Evolutionary conservation across 2,329 filamentous ascomycete species (phyloP), one percentile per base, ranked within the genome.

Genomic region (Lasiodiplodia gonubiensis): DNA sequence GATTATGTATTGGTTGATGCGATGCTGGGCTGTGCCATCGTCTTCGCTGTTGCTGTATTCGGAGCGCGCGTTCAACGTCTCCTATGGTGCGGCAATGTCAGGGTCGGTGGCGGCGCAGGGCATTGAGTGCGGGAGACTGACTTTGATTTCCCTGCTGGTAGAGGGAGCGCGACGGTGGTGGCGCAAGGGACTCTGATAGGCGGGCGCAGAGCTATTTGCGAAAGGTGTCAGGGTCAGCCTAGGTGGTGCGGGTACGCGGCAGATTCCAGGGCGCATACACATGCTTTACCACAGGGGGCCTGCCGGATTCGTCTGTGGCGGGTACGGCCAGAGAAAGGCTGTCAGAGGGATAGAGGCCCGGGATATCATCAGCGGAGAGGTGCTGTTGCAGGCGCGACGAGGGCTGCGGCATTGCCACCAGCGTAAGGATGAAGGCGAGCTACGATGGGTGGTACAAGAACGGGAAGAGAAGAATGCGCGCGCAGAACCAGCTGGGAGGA

Each of bases 1-100:
- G 75, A 99, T 95, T 68, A 91, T 85, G 78, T 98, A 99, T 80
- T 98, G 94, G 78, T 98, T 98, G 81, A 98, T 94, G 68, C 89
- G 88, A 76, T 96, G 92, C 75, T 96, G 89, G 2, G 91, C 89
- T 61, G 85, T 86, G 30, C 93, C 93, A 75, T 97, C 93, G 71
- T 90, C 85, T 72, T 94, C 90, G 77, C 93, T 94, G 74, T 90
- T 95, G 69, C 88, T 90, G 79, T 96, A 97, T 76, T 95, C 89
- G 35, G 93, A 94, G 68, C 89, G 89, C 66, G 94, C 94, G 83
- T 97, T 90, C 74, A 97, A 88, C 3, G 94, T 97, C 88, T 97
- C 94, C 91, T 94, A 70, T 18, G 8, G 33, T 8, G 18, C 21
- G 6, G 8, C 12, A 27, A 4, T 7, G 66, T 64, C 54, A 65